phyloP scores from a whole-genome alignment of 345 rosid genomes.

The Brassica cretica region DNA sequence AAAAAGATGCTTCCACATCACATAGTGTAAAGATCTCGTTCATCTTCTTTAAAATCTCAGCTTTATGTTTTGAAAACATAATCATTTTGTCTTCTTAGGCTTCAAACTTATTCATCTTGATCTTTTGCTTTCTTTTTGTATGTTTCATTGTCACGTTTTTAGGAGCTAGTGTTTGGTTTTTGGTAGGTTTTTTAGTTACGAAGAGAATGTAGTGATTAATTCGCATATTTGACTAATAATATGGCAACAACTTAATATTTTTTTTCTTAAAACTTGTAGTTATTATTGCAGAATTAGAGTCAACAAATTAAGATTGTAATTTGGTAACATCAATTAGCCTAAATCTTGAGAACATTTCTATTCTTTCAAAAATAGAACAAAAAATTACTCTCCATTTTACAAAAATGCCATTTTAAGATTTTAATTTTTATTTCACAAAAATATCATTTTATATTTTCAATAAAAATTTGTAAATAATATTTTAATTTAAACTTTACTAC shows the following conservation, averaged over 20 bases:
- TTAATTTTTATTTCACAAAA: background rate
- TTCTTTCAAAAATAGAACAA: background rate
- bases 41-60: conserved; percentile 46
- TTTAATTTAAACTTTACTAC: too few species aligned
- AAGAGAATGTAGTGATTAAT: background rate
- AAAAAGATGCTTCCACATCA: conserved; percentile 32
- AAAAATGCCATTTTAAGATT: background rate
- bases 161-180: background rate
- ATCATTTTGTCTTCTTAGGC: conserved; percentile 28
- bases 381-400: background rate
- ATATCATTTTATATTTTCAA: background rate
- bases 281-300: background rate
- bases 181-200: background rate
- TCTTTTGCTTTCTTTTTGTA: conserved; percentile 34
- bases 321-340: background rate
- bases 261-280: too few species aligned
- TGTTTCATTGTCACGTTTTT: conserved; percentile 1
- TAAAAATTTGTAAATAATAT: too few species aligned
- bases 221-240: conserved; percentile 4
- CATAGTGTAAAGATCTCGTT: conserved; percentile 41
- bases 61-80: conserved; percentile 47
- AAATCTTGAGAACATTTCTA: background rate
- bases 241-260: background rate
- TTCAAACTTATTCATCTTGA: conserved; percentile 36
- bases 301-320: background rate